Evolutionary conservation across 2,329 filamentous ascomycete genomes (phyloP), one percentile per base, ranked within the genome.

Genomic region (Bisporella sp.): DNA sequence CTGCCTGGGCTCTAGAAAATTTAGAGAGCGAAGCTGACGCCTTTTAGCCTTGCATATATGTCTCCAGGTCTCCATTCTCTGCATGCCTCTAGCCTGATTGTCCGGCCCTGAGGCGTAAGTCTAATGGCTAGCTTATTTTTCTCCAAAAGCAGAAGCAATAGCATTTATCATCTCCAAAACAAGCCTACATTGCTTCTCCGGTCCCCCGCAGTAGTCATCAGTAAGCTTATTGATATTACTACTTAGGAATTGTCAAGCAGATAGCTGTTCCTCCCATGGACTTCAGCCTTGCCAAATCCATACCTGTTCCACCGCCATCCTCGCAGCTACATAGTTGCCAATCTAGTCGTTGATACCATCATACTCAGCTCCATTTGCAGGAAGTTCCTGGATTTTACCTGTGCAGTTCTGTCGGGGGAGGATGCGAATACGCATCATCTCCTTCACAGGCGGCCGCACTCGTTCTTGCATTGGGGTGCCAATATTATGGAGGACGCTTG

Each of bases 1-100:
- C 58, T 70, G 79, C 12, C 59, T 49, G 73, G 68, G 76, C 62
- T 80, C 77, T 45, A 81, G 68, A 42, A 80, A 76, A 64, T 73
- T 75, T 12, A 80, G 72, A 54, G 80, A 81, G n/a, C n/a, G 2
- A 0, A 80, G 76, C n/a, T 87, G 68, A 1, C 61, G 59, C 61
- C 79, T 79, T 53, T 80, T 58, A 52, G 73, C 66, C 40, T 66
- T 64, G 53, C 73, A 78, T 5, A 80, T 65, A 53, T 73, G 64
- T 2, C 68, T 67, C 73, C 75, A 80, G 0, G 75, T 79, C 61
- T 78, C 74, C 28, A 79, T 53, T 1, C 76, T 68, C 63, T 79
- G 69, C 55, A 72, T 69, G 5, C 74, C 69, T 21, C 73, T 70
- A 5, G 72, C 66, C 52, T 77, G 73, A 49, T 79, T 78, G 58